Base-by-base conservation (phyloP, 1,284 basidiomycete genomes). In the Phaffia rhodozyma region DNA sequence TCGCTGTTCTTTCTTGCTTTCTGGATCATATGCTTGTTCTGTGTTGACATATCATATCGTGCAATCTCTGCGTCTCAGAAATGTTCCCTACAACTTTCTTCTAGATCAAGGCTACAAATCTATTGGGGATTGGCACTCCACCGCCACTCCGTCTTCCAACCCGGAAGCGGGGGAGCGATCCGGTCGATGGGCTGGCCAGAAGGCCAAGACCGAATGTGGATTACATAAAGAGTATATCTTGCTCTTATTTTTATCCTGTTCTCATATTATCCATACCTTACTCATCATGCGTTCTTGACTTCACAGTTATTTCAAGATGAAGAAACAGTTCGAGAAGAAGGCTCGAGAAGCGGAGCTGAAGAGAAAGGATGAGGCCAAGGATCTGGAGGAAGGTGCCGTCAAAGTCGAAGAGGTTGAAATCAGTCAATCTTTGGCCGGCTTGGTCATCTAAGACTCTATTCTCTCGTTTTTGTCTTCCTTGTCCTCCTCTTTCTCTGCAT, bases 41-140 rank as follows among this genome's bases (percentile, higher is more conserved):
- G n/a, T 18, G 27, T 34, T 63, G 51, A 30, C 32, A 57, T 57
- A 25, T 57, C 9, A 57, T 23, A 2, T 29, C 23, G 23, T 25
- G 34, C 55, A 9, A 30, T 23, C 21, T 23, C 6, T 30, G 25
- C 30, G 5, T 7, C 3, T 11, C 68, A 77, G 76, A 77, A 79
- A 83, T 38, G 92, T 97, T 1, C 93, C 93, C 1, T 85, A 86
- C 70, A 97, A 98, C 78, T 84, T 83, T 67, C 81, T 98, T 3
- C 82, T 97, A 51, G 85, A 86, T 69, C 83, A 91, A 72, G 94
- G 94, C 1, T 98, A 97, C 80, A 86, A 86, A 71, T 91, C 88
- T 70, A 85, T 98, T 67, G 94, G 94, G 11, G 94, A 98, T 76
- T 94, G 91, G 88, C 96, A 98, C 77, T 93, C 90, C 68, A 98